A percentile compares a stretch with the other conserved stretches of the same genome.
phyloP scores from a whole-genome alignment of 2,329 filamentous ascomycete species.

The Botrytis paeoniae region DNA sequence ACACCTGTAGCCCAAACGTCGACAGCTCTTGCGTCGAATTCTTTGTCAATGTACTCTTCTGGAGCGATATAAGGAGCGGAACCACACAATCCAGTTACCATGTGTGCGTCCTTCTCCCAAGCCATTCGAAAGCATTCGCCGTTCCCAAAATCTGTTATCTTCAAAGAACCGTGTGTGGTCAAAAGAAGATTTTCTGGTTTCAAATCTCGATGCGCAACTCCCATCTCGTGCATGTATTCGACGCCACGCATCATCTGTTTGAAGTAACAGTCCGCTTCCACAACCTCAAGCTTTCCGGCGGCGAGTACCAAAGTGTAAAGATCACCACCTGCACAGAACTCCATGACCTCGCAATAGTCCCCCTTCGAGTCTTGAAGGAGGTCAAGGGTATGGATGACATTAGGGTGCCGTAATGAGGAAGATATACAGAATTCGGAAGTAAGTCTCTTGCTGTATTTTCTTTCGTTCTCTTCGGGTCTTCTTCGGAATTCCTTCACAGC shows the following conservation, averaged over 20 bases:
- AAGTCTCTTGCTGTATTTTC: constrained; percentile 96
- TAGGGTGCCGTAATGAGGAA: constrained; percentile 91
- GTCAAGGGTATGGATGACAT: constrained; percentile 96
- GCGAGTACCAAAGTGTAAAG: constrained; percentile 90
- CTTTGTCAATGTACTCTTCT: constrained; percentile 91
- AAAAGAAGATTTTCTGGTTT: constrained; percentile 96
- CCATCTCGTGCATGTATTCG: constrained; percentile 99
- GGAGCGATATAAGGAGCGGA: constrained; percentile 97
- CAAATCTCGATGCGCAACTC: constrained; percentile 91
- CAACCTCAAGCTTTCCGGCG: constrained; percentile 84
- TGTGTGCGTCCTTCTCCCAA: constrained; percentile 97
- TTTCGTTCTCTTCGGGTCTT: constrained; percentile 87
- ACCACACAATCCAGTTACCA: constrained; percentile 95
- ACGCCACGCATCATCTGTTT: constrained; percentile 99
- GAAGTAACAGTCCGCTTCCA: constrained; percentile 96
- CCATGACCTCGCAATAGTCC: constrained; percentile 99
- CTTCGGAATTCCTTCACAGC: constrained; percentile 98
- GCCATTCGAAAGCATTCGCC: constrained; percentile 99
- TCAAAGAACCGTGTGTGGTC: constrained; percentile 86
- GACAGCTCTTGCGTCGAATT: constrained; percentile 96
- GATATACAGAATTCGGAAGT: constrained; percentile 99
- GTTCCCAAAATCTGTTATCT: constrained; percentile 98
- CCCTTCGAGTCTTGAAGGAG: constrained; percentile 94
- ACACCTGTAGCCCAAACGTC: constrained; percentile 98
- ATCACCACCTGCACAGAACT: constrained; percentile 95